phyloP scores from a whole-genome alignment of 1,284 basidiomycete species.

The Tilletiaria anomala region DNA sequence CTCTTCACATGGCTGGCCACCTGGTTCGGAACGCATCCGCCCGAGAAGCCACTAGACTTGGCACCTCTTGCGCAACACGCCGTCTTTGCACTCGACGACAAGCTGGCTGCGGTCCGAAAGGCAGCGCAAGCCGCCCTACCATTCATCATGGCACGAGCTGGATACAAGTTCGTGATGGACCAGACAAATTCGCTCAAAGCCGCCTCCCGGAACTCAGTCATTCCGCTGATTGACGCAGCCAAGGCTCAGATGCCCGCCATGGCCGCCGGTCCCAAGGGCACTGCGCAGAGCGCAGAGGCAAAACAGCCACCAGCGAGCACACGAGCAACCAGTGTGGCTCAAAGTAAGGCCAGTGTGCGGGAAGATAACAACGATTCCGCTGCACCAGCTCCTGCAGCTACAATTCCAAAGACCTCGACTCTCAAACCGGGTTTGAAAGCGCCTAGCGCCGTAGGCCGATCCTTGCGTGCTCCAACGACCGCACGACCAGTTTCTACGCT shows the following conservation, averaged over 20 bases:
- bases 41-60: constrained; percentile 52
- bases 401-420: no score
- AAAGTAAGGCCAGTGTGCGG: background rate
- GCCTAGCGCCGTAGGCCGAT: constrained; percentile 7
- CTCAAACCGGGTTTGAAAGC: background rate
- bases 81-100: constrained; percentile 78
- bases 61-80: constrained; percentile 55
- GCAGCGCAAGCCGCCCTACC: constrained; percentile 71
- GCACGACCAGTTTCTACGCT: constrained; percentile 6
- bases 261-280: no score
- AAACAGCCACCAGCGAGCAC: no score
- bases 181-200: constrained; percentile 77
- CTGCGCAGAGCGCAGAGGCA: background rate
- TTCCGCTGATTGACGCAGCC: constrained; percentile 67
- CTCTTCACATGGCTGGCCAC: constrained; percentile 72
- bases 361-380: background rate
- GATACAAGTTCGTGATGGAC: constrained; percentile 73
- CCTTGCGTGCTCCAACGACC: no score
- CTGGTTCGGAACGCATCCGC: constrained; percentile 56
- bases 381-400: background rate
- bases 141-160: constrained; percentile 58
- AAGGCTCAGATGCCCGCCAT: constrained; percentile 17
- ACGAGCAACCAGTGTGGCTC: no score
- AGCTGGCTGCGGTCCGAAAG: constrained; percentile 80
- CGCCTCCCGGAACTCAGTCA: constrained; percentile 68